These are phyloP conservation scores for Serendipita sp. DNA, from an alignment of 768 basidiomycete genomes.

Conservation along the genomic window DNA sequence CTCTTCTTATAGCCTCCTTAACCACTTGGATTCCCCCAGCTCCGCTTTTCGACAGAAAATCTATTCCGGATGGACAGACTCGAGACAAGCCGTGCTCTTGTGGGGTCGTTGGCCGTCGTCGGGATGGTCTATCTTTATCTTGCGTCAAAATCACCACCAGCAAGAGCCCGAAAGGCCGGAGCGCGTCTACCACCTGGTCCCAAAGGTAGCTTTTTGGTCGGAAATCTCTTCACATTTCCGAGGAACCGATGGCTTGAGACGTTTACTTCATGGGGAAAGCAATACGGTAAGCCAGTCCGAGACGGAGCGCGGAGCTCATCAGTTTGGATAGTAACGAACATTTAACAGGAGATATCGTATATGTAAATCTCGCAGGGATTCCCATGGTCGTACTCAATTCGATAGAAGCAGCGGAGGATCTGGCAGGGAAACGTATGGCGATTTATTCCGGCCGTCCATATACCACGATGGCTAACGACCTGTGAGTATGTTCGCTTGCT, in stretches of 20 bases:
- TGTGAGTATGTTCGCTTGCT: neutral
- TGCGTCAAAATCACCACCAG: neutral
- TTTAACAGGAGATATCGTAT: constrained; percentile 12
- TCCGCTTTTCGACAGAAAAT: no score
- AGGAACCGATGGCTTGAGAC: neutral
- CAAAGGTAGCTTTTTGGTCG: neutral
- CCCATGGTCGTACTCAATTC: constrained; percentile 13
- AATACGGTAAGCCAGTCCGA: neutral
- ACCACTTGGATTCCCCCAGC: no score
- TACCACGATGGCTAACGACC: constrained; percentile 9
- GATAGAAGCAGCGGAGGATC: constrained; percentile 8
- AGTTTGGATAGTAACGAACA: no score
- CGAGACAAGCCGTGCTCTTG: neutral
- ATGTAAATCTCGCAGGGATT: constrained; percentile 13
- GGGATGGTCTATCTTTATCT: neutral
- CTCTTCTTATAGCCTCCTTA: no score
- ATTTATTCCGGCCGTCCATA: constrained; percentile 13
- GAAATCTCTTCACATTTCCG: constrained; percentile 5
- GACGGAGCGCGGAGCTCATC: no score
- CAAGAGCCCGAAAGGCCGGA: neutral
- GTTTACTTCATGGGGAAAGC: neutral
- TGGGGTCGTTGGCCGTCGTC: neutral
- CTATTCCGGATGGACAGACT: no score
- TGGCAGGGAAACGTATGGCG: constrained; percentile 13
- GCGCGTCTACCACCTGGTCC: neutral